Evolutionary conservation across 1,284 basidiomycete genomes (phyloP).

Genomic region (Boletus albobrunnescens): DNA sequence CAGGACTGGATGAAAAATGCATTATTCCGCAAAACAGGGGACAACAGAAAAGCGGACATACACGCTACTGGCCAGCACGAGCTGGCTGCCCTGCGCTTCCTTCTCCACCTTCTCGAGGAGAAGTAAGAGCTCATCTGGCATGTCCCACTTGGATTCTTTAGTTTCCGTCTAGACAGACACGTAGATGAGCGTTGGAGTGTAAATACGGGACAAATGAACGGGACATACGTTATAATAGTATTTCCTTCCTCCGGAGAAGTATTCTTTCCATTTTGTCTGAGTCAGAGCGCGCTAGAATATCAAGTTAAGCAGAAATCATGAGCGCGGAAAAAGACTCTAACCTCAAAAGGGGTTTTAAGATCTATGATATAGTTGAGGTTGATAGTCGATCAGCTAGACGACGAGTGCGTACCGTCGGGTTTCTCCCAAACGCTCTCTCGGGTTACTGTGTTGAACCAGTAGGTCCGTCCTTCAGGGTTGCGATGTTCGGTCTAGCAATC

Average conservation of each 20-base stretch:
- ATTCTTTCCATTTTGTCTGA: conserved; percentile 90
- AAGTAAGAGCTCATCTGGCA: conserved; percentile 82
- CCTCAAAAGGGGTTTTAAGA: conserved; percentile 83
- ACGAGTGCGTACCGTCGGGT: conserved; percentile 60
- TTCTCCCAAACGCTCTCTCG: conserved; percentile 86
- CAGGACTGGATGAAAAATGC: conserved; percentile 13
- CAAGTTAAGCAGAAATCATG: conserved; percentile 8
- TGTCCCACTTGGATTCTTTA: conserved; percentile 94
- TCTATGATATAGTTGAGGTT: conserved; percentile 40
- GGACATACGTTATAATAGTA: conserved; percentile 85
- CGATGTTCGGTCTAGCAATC: conserved; percentile 64
- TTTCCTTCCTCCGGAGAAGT: conserved; percentile 83
- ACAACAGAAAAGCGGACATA: conserved; percentile 13
- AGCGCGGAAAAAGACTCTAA: conserved; percentile 31
- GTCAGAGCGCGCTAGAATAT: conserved; percentile 71
- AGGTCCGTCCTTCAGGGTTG: conserved; percentile 80
- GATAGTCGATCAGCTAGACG: conserved; percentile 3
- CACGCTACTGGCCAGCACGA: conserved; percentile 32
- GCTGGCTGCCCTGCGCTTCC: conserved; percentile 45
- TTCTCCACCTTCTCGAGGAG: conserved; percentile 82
- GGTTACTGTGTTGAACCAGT: conserved; percentile 80
- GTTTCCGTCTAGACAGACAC: conserved; percentile 56
- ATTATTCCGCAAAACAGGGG: neutral
- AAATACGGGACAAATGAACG: neutral
- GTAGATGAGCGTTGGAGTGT: neutral